Conservation (phyloP, 2,329 filamentous ascomycete genomes). For the Coniochaeta ligniaria region DNA sequence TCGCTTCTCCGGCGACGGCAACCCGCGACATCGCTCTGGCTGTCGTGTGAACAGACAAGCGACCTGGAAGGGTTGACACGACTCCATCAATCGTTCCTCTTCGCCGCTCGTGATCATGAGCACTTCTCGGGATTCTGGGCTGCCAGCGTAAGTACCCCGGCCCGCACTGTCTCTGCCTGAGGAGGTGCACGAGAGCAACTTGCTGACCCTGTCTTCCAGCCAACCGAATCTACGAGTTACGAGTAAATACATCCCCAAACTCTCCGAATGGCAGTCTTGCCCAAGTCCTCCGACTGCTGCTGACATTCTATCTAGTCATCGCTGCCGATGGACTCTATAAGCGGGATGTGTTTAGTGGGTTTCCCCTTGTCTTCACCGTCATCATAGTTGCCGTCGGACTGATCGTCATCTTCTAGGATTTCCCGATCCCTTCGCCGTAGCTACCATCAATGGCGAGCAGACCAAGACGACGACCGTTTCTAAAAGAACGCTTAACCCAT, state of each 20-base stretch:
- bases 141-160: slow-evolving; percentile 48
- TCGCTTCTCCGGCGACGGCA: background rate
- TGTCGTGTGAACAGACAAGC: slow-evolving; percentile 1
- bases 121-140: slow-evolving; percentile 47
- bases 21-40: background rate
- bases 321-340: slow-evolving; percentile 98
- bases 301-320: slow-evolving; percentile 64
- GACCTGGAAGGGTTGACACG: slow-evolving; percentile 10
- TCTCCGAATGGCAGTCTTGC: slow-evolving; percentile 5
- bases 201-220: slow-evolving; percentile 32
- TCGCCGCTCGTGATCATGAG: slow-evolving; percentile 30
- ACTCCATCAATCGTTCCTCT: background rate
- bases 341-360: slow-evolving; percentile 96
- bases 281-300: slow-evolving; percentile 6
- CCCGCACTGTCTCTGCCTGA: slow-evolving; percentile 23
- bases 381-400: slow-evolving; percentile 3
- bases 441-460: slow-evolving; percentile 95
- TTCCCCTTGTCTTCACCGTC: slow-evolving; percentile 16
- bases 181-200: slow-evolving; percentile 10
- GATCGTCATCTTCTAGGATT: slow-evolving; percentile 57
- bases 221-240: slow-evolving; percentile 88
- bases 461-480: slow-evolving; percentile 97
- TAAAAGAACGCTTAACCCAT: slow-evolving; percentile 97
- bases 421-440: slow-evolving; percentile 94
- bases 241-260: slow-evolving; percentile 51